A percentile compares a stretch with the other conserved stretches of the same genome.
phyloP scores from a whole-genome alignment of 2,329 filamentous ascomycete species.

The Fusarium fracticaudum region DNA sequence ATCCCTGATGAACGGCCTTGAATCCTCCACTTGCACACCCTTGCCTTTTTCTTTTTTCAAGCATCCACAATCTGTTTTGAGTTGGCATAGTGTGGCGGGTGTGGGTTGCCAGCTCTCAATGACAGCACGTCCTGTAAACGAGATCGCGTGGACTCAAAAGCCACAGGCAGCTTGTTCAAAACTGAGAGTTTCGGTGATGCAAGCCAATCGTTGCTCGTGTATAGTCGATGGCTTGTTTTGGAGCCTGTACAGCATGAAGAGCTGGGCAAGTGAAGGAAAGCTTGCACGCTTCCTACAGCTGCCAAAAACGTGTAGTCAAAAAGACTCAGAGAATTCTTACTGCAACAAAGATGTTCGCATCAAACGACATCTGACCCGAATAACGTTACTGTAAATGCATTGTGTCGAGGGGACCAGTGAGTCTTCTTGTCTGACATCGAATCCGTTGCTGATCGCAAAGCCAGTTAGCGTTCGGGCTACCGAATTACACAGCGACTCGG shows the following conservation, averaged over 20 bases:
- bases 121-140: slow-evolving; percentile 17
- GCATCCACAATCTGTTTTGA: slow-evolving; percentile 27
- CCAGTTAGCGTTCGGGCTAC: slow-evolving; percentile 7
- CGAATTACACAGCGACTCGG: slow-evolving; percentile 6
- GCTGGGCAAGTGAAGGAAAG: no score
- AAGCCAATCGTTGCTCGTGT: not conserved
- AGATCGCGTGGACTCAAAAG: slow-evolving; percentile 18
- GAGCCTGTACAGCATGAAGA: not conserved
- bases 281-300: not conserved
- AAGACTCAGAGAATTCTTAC: not conserved
- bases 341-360: not conserved
- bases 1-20: slow-evolving; percentile 32
- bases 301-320: not conserved
- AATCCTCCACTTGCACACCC: slow-evolving; percentile 31
- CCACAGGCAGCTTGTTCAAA: slow-evolving; percentile 19
- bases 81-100: slow-evolving; percentile 20
- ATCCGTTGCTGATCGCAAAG: slow-evolving; percentile 22
- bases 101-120: slow-evolving; percentile 5
- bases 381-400: not conserved
- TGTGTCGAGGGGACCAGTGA: slow-evolving; percentile 7
- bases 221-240: not conserved
- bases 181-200: slow-evolving; percentile 13
- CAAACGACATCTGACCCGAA: not conserved
- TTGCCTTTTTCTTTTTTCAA: slow-evolving; percentile 16
- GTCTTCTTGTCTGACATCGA: slow-evolving; percentile 23